Base-by-base conservation (phyloP, 2,329 filamentous ascomycete species). In the Neopestalotiopsis clavispora region DNA sequence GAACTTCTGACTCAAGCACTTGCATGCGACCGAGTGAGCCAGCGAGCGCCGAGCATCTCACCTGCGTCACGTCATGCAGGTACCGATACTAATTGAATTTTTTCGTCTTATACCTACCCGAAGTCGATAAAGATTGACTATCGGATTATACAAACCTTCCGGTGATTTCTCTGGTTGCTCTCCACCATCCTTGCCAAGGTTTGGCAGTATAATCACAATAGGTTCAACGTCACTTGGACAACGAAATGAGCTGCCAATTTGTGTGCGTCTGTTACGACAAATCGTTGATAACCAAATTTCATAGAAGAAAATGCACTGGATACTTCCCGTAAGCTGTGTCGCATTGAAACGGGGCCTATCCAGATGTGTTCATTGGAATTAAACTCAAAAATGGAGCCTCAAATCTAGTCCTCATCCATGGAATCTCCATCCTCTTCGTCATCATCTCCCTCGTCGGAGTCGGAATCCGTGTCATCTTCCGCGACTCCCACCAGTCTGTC, bases 401-500 rank as follows among this genome's bases (percentile, higher is more conserved):
- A 38, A 45, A 62, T 73, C 67, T 77, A 87, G 75, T 88, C 86
- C 73, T 90, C 86, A 66, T 89, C 87, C 87, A 89, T 90, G 2
- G 84, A 87, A 52, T 86, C 85, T 0, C 80, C 81, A 49, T 80
- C 83, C 9, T 76, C 78, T 6, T 75, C 77, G 5, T 74, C 77
- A 7, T 78, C 80, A n/a, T 78, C 82, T 23, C 80, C 85, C 30
- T 83, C 84, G 38, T 83, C 85, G 12, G 82, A 83, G 20, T 79
- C 84, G 13, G 76, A 83, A 66, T 81, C 82, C 72, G 90, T 92
- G 71, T 90, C 89, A 67, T 91, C 86, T 60, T 91, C 87, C 45
- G 88, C 86, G 62, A 97, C 85, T 1, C 91, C 92, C 4, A 98
- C 89, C 62, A 96, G 84, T 68, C 93, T 89, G 81, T 99, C 95